Percentiles rank a stretch among this genome's conserved stretches.
Conservation (phyloP, 148 eudicot species). For the Oxyria digyna region DNA sequence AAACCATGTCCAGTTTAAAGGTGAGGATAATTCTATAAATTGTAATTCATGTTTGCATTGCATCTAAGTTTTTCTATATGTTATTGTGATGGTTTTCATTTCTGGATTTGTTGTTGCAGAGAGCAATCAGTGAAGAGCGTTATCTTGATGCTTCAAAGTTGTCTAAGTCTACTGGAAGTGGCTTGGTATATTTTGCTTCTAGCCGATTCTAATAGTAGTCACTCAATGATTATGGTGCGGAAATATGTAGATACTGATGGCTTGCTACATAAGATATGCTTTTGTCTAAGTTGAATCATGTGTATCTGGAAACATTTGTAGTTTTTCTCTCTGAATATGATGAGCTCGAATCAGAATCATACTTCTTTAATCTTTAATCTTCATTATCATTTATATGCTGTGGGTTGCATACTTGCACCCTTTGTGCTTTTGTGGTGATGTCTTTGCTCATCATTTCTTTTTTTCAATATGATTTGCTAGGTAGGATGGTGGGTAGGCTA, state of each 20-base stretch:
- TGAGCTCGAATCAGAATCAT: background rate
- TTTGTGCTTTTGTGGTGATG: background rate
- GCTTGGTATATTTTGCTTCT: constrained; percentile 52
- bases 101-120: constrained; percentile 24
- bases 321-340: background rate
- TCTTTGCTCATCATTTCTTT: background rate
- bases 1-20: constrained; percentile 71
- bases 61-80: background rate
- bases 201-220: background rate
- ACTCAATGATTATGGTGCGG: background rate
- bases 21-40: constrained; percentile 18
- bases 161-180: constrained; percentile 74
- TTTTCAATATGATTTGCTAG: constrained; percentile 21
- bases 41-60: background rate
- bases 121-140: constrained; percentile 82
- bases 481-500: constrained; percentile 98
- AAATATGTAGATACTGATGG: background rate
- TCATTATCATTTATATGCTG: background rate
- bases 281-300: background rate
- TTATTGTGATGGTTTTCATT: background rate
- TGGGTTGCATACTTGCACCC: background rate
- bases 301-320: background rate
- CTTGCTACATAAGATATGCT: background rate
- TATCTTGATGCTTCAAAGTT: constrained; percentile 90
- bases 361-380: background rate